A percentile compares a stretch with the other conserved stretches of the same genome.
phyloP scores from a whole-genome alignment of 1,284 basidiomycete species.

The Trichosporon ovoides region DNA sequence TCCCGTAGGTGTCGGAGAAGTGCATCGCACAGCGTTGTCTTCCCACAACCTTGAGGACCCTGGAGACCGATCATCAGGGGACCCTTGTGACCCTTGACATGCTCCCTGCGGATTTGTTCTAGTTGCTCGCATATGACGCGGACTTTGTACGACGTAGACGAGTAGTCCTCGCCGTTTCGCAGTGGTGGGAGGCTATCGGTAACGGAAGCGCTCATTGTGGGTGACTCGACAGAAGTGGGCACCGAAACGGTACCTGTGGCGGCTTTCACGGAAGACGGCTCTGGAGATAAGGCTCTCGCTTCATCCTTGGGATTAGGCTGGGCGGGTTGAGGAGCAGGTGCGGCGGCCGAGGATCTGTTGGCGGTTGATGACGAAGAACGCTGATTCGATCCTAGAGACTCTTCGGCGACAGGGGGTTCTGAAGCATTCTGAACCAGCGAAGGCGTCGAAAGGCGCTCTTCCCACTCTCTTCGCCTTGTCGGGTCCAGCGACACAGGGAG shows the following conservation, averaged over 20 bases:
- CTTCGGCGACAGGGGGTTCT: not conserved
- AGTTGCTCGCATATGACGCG: constrained; percentile 25
- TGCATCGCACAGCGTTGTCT: constrained; percentile 39
- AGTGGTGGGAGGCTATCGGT: constrained; percentile 15
- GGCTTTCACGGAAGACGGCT: not conserved
- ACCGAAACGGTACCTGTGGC: not conserved
- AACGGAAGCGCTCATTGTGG: not conserved
- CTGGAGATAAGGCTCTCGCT: not conserved
- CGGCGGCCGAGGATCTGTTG: not conserved
- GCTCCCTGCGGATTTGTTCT: not conserved
- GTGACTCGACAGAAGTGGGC: not conserved
- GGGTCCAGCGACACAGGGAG: constrained; percentile 35
- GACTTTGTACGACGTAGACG: constrained; percentile 37
- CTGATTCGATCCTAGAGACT: too few species aligned
- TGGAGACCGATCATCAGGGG: constrained; percentile 26
- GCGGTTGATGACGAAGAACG: not conserved
- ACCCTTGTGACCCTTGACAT: constrained; percentile 23
- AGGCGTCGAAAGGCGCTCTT: constrained; percentile 13
- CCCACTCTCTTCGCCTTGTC: constrained; percentile 28
- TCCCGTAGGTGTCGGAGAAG: constrained; percentile 27
- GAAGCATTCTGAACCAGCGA: not conserved
- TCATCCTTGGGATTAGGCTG: not conserved
- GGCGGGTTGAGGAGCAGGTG: not conserved
- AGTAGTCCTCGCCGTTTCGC: constrained; percentile 26
- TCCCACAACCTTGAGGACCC: constrained; percentile 25